Evolutionary conservation across 805 yeast species (phyloP), one percentile per base, ranked within the genome.

Genomic region (Barnettozyma sp.): DNA sequence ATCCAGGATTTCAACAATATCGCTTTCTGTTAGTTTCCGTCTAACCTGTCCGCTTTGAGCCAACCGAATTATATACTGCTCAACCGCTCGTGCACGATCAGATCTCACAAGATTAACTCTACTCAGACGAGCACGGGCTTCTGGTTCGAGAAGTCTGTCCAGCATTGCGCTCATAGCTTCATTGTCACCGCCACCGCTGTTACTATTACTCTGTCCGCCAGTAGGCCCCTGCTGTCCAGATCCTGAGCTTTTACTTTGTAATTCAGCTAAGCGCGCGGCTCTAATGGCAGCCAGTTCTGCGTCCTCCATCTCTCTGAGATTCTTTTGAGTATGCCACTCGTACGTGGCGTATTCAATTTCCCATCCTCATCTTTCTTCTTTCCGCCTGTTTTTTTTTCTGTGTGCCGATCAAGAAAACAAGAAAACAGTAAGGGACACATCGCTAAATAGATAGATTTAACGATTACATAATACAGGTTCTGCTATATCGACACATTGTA

Each of bases 31-130:
- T n/a, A 90, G 65, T 55, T 85, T 84, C 41, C 77, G 70, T 36
- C 73, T 65, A 23, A 90, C 62, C 41, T 82, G 85, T 2, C 97
- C 97, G 45, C 82, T 70, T 41, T 77, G 75, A 7, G 78, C 82
- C 56, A 90, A 61, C 48, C 78, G 75, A 19, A 82, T 61, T 30
- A 90, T 62, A 49, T 90, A 76, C 43, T 79, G 77, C 50, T 90
- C 97, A 11, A 87, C 97, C 3, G 87, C 83, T 34, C 73, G 71
- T 1, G 94, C 97, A 38, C 97, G 68, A 35, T 92, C 97, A 3
- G 94, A 94, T 52, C 88, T 76, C 29, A 90, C 98, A 55, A 92
- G 71, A 20, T 86, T 66, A 14, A 90, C 94, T 40, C 98, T 68
- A 14, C 88, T 75, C 30, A 90, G 66, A 40, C 98, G 70, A 52